Evolutionary conservation across 257 asterid species (phyloP).

Genomic region (Przewalskia tangutica): DNA sequence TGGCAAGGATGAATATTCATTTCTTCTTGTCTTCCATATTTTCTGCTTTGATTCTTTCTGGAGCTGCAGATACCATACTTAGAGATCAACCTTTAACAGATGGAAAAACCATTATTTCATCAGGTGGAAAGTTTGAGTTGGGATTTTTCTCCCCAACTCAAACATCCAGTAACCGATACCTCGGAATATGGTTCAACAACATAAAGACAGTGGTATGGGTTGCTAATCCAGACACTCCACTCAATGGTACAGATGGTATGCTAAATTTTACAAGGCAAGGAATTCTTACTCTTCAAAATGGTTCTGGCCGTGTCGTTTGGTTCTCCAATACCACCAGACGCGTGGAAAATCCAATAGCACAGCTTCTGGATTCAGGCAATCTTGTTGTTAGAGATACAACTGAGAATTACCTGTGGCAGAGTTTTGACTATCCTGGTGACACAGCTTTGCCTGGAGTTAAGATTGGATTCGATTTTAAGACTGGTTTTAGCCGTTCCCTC

Average conservation of each 20-base stretch:
- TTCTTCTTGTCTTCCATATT: background rate
- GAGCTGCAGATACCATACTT: conserved; percentile 12
- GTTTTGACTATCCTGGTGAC: conserved; percentile 33
- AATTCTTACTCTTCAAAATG: conserved; percentile 2
- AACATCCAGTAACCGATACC: conserved; percentile 10
- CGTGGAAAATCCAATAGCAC: conserved; percentile 12
- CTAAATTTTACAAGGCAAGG: conserved; percentile 14
- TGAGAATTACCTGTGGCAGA: conserved; percentile 22
- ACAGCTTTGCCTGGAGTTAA: conserved; percentile 34
- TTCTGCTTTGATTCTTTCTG: background rate
- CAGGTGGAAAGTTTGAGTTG: conserved; percentile 19
- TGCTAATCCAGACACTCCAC: conserved; percentile 22
- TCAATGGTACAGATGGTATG: conserved; percentile 14
- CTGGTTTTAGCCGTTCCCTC: conserved; percentile 18
- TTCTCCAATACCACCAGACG: conserved; percentile 10
- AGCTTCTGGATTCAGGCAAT: conserved; percentile 31
- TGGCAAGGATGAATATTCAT: background rate
- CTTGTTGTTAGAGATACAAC: conserved; percentile 15
- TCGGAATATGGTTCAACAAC: conserved; percentile 34
- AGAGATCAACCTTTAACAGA: conserved; percentile 9
- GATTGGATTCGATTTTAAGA: conserved; percentile 24
- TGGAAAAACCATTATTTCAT: conserved; percentile 20
- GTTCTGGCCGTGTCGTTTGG: conserved; percentile 20
- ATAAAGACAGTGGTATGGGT: conserved; percentile 26
- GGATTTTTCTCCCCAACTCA: conserved; percentile 21